Conservation (phyloP, 805 yeast genomes). For the Ogataea trehalophila region DNA sequence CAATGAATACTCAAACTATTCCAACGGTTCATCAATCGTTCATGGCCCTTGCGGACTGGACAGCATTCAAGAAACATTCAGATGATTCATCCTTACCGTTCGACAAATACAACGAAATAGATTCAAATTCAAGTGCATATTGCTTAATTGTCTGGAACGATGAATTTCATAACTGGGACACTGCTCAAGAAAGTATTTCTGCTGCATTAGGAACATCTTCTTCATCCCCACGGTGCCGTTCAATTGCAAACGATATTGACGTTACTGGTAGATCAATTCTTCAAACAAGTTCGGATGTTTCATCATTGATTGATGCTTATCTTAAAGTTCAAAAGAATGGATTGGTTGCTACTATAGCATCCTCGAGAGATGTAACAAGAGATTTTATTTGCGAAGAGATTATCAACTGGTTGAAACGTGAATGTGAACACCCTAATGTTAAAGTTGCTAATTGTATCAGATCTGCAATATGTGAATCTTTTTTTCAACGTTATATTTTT, state of each 20-base stretch:
- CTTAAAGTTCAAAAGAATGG: constrained; percentile 32
- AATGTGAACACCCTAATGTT: constrained; percentile 34
- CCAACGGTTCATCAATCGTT: constrained; percentile 11
- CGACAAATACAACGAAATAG: constrained; percentile 31
- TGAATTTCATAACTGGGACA: constrained; percentile 57
- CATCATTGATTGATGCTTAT: constrained; percentile 11
- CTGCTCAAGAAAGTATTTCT: constrained; percentile 18
- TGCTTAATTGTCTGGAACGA: constrained; percentile 71
- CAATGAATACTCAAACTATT: constrained; percentile 27
- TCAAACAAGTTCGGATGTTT: constrained; percentile 28
- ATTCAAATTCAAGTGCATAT: constrained; percentile 35
- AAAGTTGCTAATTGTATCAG: constrained; percentile 37
- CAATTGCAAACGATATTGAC: constrained; percentile 42
- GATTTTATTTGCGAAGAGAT: constrained; percentile 42
- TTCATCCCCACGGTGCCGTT: constrained; percentile 21
- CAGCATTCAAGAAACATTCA: constrained; percentile 18
- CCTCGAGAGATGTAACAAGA: constrained; percentile 46
- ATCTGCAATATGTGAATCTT: constrained; percentile 37
- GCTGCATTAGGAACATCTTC: constrained; percentile 5
- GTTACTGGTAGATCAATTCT: constrained; percentile 46
- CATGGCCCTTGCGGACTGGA: constrained; percentile 1
- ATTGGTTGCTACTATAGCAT: constrained; percentile 50
- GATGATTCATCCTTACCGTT: constrained; percentile 31
- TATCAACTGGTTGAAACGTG: constrained; percentile 47
- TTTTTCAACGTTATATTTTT: constrained; percentile 35